Percentiles rank a stretch among this genome's conserved stretches.
These are phyloP conservation scores for Vairimorpha necatrix DNA, from an alignment of 371 early-diverging fungal species.

Conservation along the genomic window DNA sequence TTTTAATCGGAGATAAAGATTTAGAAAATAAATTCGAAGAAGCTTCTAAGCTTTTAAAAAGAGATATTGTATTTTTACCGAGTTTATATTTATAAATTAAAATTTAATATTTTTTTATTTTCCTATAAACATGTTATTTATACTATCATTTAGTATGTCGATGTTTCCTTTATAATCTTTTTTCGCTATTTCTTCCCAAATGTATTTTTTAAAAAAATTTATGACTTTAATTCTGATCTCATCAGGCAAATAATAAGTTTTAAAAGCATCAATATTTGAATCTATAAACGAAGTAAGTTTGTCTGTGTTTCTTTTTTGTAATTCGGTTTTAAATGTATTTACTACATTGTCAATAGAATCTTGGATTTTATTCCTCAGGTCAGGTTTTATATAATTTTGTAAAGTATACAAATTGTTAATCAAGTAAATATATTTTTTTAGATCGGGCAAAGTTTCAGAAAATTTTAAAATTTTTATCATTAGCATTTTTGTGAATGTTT, in stretches of 20 bases:
- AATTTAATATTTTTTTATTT: constrained; percentile 10
- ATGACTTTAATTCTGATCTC: constrained; percentile 24
- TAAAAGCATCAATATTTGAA: constrained; percentile 20
- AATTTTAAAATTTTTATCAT: constrained; percentile 25
- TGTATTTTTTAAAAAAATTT: background rate
- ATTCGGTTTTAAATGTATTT: constrained; percentile 35
- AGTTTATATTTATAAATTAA: constrained; percentile 57
- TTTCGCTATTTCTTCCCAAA: constrained; percentile 24
- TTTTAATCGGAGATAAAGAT: constrained; percentile 51
- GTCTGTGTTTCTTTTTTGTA: constrained; percentile 14
- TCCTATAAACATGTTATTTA: constrained; percentile 17
- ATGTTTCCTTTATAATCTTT: constrained; percentile 11
- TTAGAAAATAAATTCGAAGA: constrained; percentile 53
- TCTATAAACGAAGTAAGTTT: constrained; percentile 32
- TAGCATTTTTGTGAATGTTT: constrained; percentile 19
- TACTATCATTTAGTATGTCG: constrained; percentile 7
- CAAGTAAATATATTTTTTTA: constrained; percentile 41
- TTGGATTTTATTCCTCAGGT: constrained; percentile 21
- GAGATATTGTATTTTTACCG: constrained; percentile 62
- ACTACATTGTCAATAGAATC: constrained; percentile 21
- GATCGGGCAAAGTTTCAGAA: constrained; percentile 9
- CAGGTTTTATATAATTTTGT: background rate
- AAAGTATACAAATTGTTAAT: constrained; percentile 45
- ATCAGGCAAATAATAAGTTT: constrained; percentile 39
- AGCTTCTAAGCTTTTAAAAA: constrained; percentile 46